Conservation (phyloP, 2,329 filamentous ascomycete species). For the Cryoendolithus antarcticus region DNA sequence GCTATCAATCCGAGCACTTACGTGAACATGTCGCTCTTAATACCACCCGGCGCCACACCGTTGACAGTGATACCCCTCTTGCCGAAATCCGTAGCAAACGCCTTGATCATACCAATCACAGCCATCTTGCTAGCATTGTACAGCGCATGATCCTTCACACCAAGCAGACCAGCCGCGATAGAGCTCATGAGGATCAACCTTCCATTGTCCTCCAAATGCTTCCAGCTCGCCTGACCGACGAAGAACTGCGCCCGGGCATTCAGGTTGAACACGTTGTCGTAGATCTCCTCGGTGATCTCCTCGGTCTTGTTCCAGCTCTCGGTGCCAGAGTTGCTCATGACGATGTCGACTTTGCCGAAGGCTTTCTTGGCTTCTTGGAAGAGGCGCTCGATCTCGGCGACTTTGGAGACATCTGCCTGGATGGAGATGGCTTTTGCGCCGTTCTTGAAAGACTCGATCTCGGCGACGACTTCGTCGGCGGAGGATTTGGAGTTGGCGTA, state of each 20-base stretch:
- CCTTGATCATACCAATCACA: constrained; percentile 59
- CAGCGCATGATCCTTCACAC: constrained; percentile 58
- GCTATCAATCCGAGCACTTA: constrained; percentile 16
- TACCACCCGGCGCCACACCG: constrained; percentile 58
- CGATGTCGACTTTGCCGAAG: constrained; percentile 35
- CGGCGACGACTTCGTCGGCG: constrained; percentile 36
- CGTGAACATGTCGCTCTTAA: constrained; percentile 64
- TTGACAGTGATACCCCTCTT: constrained; percentile 58
- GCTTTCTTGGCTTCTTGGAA: constrained; percentile 32
- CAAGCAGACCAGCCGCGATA: constrained; percentile 55
- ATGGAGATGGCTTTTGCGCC: constrained; percentile 44
- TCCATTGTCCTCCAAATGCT: constrained; percentile 56
- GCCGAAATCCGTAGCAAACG: constrained; percentile 60
- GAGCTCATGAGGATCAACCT: constrained; percentile 63
- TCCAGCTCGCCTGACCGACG: constrained; percentile 62
- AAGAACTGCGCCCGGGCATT: constrained; percentile 65
- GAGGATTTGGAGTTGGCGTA: constrained; percentile 42
- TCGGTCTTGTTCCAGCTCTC: constrained; percentile 57
- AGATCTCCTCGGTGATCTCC: constrained; percentile 58
- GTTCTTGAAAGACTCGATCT: constrained; percentile 34
- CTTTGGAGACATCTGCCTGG: constrained; percentile 45
- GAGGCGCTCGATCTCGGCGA: constrained; percentile 46
- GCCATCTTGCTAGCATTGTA: constrained; percentile 64
- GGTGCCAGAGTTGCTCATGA: constrained; percentile 46
- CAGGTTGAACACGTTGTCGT: constrained; percentile 57